Evolutionary conservation across 2,329 filamentous ascomycete species (phyloP), one percentile per base, ranked within the genome.

Genomic region (Chalara sp.): DNA sequence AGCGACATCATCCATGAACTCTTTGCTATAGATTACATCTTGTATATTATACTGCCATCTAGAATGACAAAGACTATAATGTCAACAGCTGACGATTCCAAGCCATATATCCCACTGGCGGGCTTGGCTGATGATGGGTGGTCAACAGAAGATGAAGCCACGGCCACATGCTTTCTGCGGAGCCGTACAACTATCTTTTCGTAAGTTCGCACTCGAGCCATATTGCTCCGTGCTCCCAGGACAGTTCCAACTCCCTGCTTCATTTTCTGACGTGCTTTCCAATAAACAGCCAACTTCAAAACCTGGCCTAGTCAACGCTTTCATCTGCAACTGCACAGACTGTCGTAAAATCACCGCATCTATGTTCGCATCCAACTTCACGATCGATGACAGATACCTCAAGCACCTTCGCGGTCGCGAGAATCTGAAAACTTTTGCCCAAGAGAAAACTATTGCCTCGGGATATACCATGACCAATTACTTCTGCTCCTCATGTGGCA

Each of bases 331-430:
- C 67, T 84, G 80, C 63, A 62, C 67, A 33, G 80, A 84, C 65
- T 84, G 79, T 65, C 78, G 70, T 59, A 84, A 84, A 58, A 70
- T 84, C 53, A 83, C 78, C 0, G 78, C 79, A 0, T 80, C 79
- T 0, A 80, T 82, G 75, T 82, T 80, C 65, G 75, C 78, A 2
- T 75, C 77, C 48, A 82, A 80, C 65, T 80, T 84, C 60, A 70
- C 70, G 52, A 63, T 81, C 40, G 54, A 60, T 8, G 70, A 79
- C 60, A 58, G 61, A 0, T 52, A 73, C 51, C 56, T 81, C 0
- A 70, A 62, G 44, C 73, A 80, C 56, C 7, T 77, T 0, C 76
- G 79, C 10, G 80, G 80, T 6, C 64, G 67, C 4, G 73, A 78
- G 1, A 74, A 72, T 31, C 68, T 83, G 10, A 76, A 63, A 13